Percentiles rank a stretch among this genome's conserved stretches.
These are phyloP conservation scores for Arctostaphylos glauca DNA, from an alignment of 148 eudicot genomes.

Conservation along the genomic window DNA sequence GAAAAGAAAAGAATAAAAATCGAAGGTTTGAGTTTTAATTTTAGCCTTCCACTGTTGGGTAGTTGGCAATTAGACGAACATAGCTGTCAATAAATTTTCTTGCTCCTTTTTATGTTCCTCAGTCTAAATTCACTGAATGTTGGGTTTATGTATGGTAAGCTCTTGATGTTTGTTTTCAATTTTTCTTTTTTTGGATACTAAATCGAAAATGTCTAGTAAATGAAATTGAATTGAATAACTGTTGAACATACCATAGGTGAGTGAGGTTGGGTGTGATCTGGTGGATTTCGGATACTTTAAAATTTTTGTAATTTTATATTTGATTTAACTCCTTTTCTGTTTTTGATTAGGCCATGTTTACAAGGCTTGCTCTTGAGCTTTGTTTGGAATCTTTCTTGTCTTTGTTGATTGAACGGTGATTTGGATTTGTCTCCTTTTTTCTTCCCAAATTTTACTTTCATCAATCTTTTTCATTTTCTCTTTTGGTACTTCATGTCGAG, in stretches of 20 bases:
- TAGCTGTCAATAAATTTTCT: neutral
- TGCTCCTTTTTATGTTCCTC: neutral
- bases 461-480: neutral
- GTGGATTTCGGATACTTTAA: neutral
- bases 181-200: neutral
- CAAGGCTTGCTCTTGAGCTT: neutral
- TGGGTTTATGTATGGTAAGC: constrained; percentile 4
- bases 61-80: constrained; percentile 6
- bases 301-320: neutral
- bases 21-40: neutral
- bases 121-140: neutral
- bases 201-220: neutral
- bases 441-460: no score
- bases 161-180: neutral
- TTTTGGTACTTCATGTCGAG: neutral
- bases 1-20: neutral
- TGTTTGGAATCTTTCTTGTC: no score
- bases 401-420: neutral
- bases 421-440: neutral
- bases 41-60: neutral
- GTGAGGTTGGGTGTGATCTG: neutral
- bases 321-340: neutral
- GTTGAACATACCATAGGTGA: neutral
- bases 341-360: neutral
- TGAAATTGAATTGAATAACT: constrained; percentile 15